Percentiles rank a stretch among this genome's conserved stretches.
Evolutionary conservation across 129 eudicot species (phyloP).

Genomic region (Rutidosis leptorrhynchoides): DNA sequence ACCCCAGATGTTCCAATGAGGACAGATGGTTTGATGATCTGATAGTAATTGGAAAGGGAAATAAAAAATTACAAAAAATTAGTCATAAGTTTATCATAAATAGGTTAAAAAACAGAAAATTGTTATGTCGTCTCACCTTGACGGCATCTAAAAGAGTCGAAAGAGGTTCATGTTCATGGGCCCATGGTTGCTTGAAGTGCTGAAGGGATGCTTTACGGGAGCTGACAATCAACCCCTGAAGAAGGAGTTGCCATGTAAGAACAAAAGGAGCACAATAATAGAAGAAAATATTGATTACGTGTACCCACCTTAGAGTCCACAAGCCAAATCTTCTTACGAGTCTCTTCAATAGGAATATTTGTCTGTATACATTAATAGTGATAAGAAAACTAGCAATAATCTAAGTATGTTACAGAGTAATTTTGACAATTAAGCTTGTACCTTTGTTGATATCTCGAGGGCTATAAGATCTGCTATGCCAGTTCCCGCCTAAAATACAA

Average conservation of each 20-base stretch:
- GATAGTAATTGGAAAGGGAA: slow-evolving; percentile 15
- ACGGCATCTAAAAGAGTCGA: slow-evolving; percentile 72
- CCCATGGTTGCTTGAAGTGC: slow-evolving; percentile 93
- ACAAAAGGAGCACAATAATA: slow-evolving; percentile 6
- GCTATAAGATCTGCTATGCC: slow-evolving; percentile 96
- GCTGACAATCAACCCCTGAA: slow-evolving; percentile 79
- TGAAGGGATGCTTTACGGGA: slow-evolving; percentile 87
- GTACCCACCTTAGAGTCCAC: slow-evolving; percentile 84
- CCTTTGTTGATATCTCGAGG: slow-evolving; percentile 91
- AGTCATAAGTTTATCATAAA: neutral
- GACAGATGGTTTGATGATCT: slow-evolving; percentile 87
- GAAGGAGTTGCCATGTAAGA: slow-evolving; percentile 21
- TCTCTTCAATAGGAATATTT: slow-evolving; percentile 61
- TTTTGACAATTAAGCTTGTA: slow-evolving; percentile 16
- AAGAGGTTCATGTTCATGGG: slow-evolving; percentile 79
- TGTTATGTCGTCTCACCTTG: slow-evolving; percentile 45
- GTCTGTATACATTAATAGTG: slow-evolving; percentile 39
- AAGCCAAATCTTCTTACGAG: slow-evolving; percentile 87
- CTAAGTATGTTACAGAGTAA: neutral
- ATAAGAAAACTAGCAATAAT: slow-evolving; percentile 14
- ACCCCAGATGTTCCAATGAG: slow-evolving; percentile 92
- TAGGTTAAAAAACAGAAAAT: neutral
- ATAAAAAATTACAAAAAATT: neutral
- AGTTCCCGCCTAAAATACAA: slow-evolving; percentile 84
- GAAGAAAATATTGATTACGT: neutral